phyloP scores from a whole-genome alignment of 495 filamentous ascomycete genomes.

The Baudoinia panamericana region DNA sequence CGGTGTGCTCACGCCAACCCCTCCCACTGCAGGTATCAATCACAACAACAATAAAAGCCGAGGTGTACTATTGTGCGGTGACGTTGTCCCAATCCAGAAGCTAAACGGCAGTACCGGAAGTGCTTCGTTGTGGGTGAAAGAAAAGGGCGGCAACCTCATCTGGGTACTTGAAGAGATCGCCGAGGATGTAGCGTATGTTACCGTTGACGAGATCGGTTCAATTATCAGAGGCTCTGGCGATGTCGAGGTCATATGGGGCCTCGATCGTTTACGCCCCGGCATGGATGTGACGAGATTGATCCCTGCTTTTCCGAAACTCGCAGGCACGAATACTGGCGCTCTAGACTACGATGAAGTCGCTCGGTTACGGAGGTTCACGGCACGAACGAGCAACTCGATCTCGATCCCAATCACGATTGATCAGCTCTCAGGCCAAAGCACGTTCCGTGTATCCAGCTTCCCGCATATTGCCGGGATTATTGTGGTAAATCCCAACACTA shows the following conservation, averaged over 20 bases:
- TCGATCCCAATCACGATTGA: conserved; percentile 70
- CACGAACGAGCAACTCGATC: conserved; percentile 54
- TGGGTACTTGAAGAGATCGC: conserved; percentile 98
- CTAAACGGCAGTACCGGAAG: conserved; percentile 82
- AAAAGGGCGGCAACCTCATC: conserved; percentile 83
- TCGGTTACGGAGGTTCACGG: conserved; percentile 65
- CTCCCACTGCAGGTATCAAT: conserved; percentile 10
- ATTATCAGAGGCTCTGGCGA: conserved; percentile 56
- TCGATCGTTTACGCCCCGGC: conserved; percentile 48
- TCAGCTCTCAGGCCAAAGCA: conserved; percentile 45
- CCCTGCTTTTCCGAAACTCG: conserved; percentile 64
- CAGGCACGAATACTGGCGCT: conserved; percentile 45
- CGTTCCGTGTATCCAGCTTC: conserved; percentile 76
- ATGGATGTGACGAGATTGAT: conserved; percentile 63
- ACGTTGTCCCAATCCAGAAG: conserved; percentile 94
- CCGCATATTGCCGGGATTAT: conserved; percentile 96
- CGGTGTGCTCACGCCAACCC: conserved; percentile 18
- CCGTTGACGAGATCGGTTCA: conserved; percentile 57
- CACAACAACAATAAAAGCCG: conserved; percentile 64
- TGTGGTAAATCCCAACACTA: conserved; percentile 61
- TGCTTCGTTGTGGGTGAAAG: conserved; percentile 95
- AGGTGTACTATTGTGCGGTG: conserved; percentile 85
- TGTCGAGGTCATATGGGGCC: conserved; percentile 67
- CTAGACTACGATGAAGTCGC: conserved; percentile 58
- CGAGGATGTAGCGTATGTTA: conserved; percentile 71